Evolutionary conservation across 192 early-diverging fungal genomes (phyloP), one percentile per base, ranked within the genome.

Genomic region (Entomortierella parvispora): DNA sequence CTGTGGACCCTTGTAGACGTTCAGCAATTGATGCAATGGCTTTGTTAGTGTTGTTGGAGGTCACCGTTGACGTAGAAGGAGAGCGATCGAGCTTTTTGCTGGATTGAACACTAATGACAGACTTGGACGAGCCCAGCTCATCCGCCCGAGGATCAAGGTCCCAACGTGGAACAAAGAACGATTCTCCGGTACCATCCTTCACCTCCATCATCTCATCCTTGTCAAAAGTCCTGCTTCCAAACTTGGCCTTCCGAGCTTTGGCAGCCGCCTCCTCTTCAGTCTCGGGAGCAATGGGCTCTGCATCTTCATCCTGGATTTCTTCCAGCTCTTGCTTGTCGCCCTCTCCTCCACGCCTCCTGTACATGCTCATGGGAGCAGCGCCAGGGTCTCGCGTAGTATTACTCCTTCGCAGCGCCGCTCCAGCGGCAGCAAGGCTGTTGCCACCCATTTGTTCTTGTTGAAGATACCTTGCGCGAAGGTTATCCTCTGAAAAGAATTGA

Each of bases 161-260:
- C 74, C 74, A 77, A 20, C 74, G 74, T 51, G 74, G 74, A 4
- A 77, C 58, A 64, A 77, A 77, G 55, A 77, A 77, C 7, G 74
- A 77, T 28, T 77, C 74, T 8, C 74, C 74, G 22, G 65, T 64
- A 5, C 74, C 74, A 33, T 77, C 74, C 29, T 77, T 77, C 4
- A 77, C 74, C 28, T 77, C 74, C 23, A 77, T 77, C 74, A 77
- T 77, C 48, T 77, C 74, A 25, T 77, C 74, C 61, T 77, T 77
- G 57, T 77, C 74, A 51, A 77, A 77, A 0, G 74, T 77, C 25
- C 74, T 62, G 49, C 74, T 77, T 7, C 58, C 63, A 32, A 77
- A 68, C 47, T 68, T 77, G 60, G 74, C 61, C 42, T 50, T 59
- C 20, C 54, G 68, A 20, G 60, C 60, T 22, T 77, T 77, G n/a